Conservation (phyloP, 2,329 filamentous ascomycete species). For the Raffaelea arxii region DNA sequence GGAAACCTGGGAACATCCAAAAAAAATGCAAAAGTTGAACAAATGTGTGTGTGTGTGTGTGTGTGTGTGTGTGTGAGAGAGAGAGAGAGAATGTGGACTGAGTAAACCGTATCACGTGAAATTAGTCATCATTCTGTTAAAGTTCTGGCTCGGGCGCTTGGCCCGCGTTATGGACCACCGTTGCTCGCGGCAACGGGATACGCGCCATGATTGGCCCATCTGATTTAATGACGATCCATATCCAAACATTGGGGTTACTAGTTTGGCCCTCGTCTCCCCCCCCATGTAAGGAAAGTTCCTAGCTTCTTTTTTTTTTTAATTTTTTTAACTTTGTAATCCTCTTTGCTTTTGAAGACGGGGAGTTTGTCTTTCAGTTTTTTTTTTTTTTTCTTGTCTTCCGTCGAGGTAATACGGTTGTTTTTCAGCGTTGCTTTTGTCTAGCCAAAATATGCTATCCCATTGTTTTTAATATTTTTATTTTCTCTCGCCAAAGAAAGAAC, state of each 20-base stretch:
- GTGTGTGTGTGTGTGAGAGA: background rate
- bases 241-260: no score
- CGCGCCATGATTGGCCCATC: conserved; percentile 13
- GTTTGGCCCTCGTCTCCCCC: no score
- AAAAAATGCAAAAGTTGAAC: background rate
- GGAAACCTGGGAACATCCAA: no score
- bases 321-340: no score
- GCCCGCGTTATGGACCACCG: conserved; percentile 3
- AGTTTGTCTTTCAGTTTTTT: background rate
- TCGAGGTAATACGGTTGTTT: background rate
- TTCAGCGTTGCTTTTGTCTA: background rate
- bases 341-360: no score
- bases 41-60: background rate
- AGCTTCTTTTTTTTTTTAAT: no score
- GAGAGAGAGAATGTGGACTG: background rate
- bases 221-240: background rate
- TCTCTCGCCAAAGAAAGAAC: background rate
- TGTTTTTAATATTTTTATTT: background rate
- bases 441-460: background rate
- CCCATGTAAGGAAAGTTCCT: no score
- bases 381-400: background rate
- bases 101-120: background rate
- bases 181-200: conserved; percentile 17
- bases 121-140: no score
- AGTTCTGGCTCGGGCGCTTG: no score